Evolutionary conservation across 306 rosid genomes (phyloP), one percentile per base, ranked within the genome.

Genomic region (Lathyrus oleraceus): DNA sequence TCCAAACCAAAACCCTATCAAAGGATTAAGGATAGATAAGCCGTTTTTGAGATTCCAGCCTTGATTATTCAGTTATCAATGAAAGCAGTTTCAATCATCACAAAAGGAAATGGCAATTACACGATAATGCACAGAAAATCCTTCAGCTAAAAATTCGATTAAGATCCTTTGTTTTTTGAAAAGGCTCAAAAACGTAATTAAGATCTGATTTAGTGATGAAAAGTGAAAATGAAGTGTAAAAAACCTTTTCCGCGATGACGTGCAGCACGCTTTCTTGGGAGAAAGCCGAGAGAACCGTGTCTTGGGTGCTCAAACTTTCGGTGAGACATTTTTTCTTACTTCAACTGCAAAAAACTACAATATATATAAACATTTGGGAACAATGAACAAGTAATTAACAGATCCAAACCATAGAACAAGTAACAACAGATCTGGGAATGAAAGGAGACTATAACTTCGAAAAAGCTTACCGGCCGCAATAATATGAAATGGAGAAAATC

Each of bases 301-400:
- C 97, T 85, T 0, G 95, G 97, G 82, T 91, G 97, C 82, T 91
- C 97, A 61, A 88, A 91, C 75, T 91, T 91, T 44, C 97, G 61
- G 78, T 88, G 97, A 64, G 97, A 91, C 95, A 91, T 91, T 4
- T 39, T 44, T 25, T 60, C 59, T 63, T 54, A 38, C 49, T 73
- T 53, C 74, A 76, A 51, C 54, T 5, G 19, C 9, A 35, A 6
- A 2, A 2, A 32, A 6, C 8, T 1, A 32, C 5, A 0, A 3
- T 0, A n/a, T 0, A 2, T 14, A 27, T 4, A 16, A n/a, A n/a
- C n/a, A n/a, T n/a, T n/a, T n/a, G n/a, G n/a, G n/a, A n/a, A n/a
- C n/a, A n/a, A n/a, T n/a, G n/a, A n/a, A n/a, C n/a, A n/a, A n/a
- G n/a, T 35, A 40, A 10, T 9, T 12, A 2, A 40, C 5, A 12